Conservation (phyloP, 192 early-diverging fungal species). For the Podochytrium sp. region DNA sequence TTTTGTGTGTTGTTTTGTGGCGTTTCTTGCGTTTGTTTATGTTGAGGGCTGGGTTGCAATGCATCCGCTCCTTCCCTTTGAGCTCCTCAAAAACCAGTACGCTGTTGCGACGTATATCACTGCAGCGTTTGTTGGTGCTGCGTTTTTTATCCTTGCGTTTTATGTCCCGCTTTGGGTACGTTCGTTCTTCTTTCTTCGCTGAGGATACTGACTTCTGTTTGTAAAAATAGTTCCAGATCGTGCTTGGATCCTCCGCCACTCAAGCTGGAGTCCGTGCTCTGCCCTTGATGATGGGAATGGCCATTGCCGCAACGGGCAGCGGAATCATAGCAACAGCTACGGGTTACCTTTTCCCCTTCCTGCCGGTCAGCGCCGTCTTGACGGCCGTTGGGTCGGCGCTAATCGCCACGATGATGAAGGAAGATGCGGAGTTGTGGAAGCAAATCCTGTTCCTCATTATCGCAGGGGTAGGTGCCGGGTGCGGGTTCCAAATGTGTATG, state of each 20-base stretch:
- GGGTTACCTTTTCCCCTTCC: conserved; percentile 27
- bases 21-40: conserved; percentile 57
- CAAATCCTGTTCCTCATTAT: conserved; percentile 32
- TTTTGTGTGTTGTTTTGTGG: conserved; percentile 65
- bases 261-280: conserved; percentile 71
- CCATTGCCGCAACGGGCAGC: conserved; percentile 63
- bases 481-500: conserved; percentile 25
- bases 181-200: background rate
- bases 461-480: conserved; percentile 33
- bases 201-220: conserved; percentile 17
- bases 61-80: conserved; percentile 68
- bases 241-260: conserved; percentile 68
- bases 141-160: conserved; percentile 38
- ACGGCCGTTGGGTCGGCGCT: conserved; percentile 15
- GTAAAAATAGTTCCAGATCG: conserved; percentile 81
- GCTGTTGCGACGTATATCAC: conserved; percentile 9
- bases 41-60: conserved; percentile 62
- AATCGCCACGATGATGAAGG: conserved; percentile 16
- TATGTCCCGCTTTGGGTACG: conserved; percentile 52
- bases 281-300: conserved; percentile 71
- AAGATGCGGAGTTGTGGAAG: background rate
- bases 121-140: conserved; percentile 42
- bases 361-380: conserved; percentile 24
- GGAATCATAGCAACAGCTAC: conserved; percentile 8
- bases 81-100: conserved; percentile 54